These are phyloP conservation scores for Cladophialophora carrionii DNA, from an alignment of 2,329 filamentous ascomycete species.

Conservation along the genomic window DNA sequence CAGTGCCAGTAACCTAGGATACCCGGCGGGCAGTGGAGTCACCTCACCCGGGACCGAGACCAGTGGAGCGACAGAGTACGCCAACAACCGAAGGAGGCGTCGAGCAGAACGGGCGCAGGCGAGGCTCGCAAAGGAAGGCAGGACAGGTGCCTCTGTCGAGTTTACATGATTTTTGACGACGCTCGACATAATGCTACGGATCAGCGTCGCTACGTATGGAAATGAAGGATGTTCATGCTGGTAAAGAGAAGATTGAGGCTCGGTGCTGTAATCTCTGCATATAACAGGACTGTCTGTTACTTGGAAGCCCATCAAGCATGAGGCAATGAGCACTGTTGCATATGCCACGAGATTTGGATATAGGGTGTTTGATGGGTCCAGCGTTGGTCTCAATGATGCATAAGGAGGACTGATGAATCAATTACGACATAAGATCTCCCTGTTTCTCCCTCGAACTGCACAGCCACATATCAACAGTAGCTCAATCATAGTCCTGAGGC, in stretches of 20 bases:
- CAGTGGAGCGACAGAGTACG: slow-evolving; percentile 53
- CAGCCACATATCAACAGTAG: too few species aligned
- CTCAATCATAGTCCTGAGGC: too few species aligned
- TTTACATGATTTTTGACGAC: slow-evolving; percentile 30
- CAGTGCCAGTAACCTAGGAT: slow-evolving; percentile 47
- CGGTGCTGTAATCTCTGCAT: neutral
- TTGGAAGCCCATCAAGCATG: neutral
- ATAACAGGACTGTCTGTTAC: neutral
- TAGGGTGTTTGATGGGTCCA: neutral
- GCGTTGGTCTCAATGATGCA: neutral
- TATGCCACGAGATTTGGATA: neutral
- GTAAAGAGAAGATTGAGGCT: neutral
- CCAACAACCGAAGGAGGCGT: slow-evolving; percentile 57
- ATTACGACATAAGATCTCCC: neutral
- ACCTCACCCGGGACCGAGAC: slow-evolving; percentile 55
- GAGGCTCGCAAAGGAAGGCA: slow-evolving; percentile 50
- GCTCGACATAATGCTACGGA: neutral
- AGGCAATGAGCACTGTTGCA: neutral
- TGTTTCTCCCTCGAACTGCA: neutral
- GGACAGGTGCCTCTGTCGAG: slow-evolving; percentile 38
- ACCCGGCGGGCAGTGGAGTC: slow-evolving; percentile 44
- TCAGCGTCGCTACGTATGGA: neutral
- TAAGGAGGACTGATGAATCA: neutral
- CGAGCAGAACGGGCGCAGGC: slow-evolving; percentile 57
- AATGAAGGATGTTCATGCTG: neutral